Percentiles rank a stretch among this genome's conserved stretches.
Evolutionary conservation across 2,329 filamentous ascomycete genomes (phyloP).

Genomic region (Endoconidiophora polonica): DNA sequence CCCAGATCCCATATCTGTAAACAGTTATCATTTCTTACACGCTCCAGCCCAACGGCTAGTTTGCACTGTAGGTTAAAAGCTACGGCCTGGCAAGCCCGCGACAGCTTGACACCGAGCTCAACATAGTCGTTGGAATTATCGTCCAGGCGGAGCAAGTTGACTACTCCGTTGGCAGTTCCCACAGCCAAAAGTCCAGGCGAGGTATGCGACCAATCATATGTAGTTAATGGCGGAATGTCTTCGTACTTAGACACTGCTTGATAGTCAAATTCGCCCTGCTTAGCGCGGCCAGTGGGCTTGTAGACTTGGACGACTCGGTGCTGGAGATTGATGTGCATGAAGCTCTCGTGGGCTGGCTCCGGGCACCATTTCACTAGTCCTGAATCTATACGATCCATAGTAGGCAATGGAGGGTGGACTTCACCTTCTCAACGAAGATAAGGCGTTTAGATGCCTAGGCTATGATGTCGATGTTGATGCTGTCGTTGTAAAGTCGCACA

Average conservation of each 20-base stretch:
- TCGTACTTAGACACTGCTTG: slow-evolving; percentile 40
- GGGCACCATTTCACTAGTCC: slow-evolving; percentile 53
- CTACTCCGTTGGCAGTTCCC: slow-evolving; percentile 58
- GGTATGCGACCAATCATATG: slow-evolving; percentile 49
- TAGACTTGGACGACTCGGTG: slow-evolving; percentile 47
- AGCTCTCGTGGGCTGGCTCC: slow-evolving; percentile 39
- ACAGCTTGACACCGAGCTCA: slow-evolving; percentile 55
- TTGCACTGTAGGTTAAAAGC: slow-evolving; percentile 58
- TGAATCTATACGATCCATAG: slow-evolving; percentile 42
- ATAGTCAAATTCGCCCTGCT: slow-evolving; percentile 40
- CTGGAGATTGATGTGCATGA: slow-evolving; percentile 48
- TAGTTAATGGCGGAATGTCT: slow-evolving; percentile 45
- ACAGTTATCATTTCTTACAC: slow-evolving; percentile 66
- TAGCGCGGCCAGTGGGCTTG: slow-evolving; percentile 42
- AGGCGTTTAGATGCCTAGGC: neutral
- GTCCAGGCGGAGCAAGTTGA: slow-evolving; percentile 57
- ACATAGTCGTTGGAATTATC: slow-evolving; percentile 48
- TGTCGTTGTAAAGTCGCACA: no score
- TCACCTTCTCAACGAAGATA: neutral
- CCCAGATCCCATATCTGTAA: slow-evolving; percentile 71
- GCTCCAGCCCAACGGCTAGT: slow-evolving; percentile 63
- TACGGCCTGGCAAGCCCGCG: slow-evolving; percentile 64
- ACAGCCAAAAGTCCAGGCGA: slow-evolving; percentile 54
- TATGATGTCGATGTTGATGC: no score
- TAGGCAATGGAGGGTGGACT: slow-evolving; percentile 6